Evolutionary conservation across 768 basidiomycete genomes (phyloP), one percentile per base, ranked within the genome.

Genomic region (Amylocystis lapponica): DNA sequence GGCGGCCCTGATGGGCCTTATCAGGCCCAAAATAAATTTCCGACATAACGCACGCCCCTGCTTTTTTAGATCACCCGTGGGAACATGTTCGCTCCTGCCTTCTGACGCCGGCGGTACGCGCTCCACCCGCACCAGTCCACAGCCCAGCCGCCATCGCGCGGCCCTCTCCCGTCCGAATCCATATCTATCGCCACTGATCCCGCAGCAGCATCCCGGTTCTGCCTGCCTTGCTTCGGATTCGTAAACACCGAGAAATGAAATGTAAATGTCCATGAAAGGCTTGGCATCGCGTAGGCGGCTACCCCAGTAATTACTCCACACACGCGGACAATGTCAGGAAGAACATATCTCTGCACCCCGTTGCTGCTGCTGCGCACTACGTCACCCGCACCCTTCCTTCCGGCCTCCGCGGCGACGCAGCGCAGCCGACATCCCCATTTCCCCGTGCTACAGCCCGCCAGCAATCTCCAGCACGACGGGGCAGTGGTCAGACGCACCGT

Each of bases 401-500:
- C 16, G 25, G 8, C 8, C 36, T 8, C 36, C 36, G 22, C 19
- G 36, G 36, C 20, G 8, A 26, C 6, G 16, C 16, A 9, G 19
- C 16, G 25, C 12, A 12, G 7, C 9, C 16, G 20, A 25, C 17
- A 38, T 38, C 36, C 23, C n/a, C 10, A 26, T 13, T 16, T 11
- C 42, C 4, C 3, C 26, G 13, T 26, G 13, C 52, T 41, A 75
- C 46, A 64, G 55, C 36, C 48, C 59, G 11, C 73, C 76, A 23
- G 76, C 71, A 36, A 90, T 70, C 56, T 94, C 91, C 65, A 92
- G 63, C 11, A 86, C 76, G 14, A 93, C 61, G 5, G 91, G 91
- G 49, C 85, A 76, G 58, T 92, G 89, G 55, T 92, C 90, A 22
- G 86, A 90, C 26, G 87, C 89, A 11, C 90, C 89, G 41, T 86